Evolutionary conservation across 140 eudicot species (phyloP).

Genomic region (Bidens hawaiensis): DNA sequence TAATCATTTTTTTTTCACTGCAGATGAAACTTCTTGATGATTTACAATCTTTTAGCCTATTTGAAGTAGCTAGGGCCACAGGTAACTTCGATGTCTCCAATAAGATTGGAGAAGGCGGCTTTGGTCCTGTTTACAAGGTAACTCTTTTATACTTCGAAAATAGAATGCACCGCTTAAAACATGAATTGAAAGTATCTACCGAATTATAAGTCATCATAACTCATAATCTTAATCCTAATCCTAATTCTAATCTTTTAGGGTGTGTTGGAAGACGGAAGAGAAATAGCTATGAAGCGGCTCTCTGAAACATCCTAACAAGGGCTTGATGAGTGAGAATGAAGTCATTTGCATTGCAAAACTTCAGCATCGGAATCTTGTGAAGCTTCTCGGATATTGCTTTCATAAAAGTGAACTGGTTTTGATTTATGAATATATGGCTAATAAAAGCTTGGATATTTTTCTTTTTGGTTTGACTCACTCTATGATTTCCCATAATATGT

Average conservation of each 20-base stretch:
- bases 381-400: slow-evolving; percentile 35
- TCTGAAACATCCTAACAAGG: slow-evolving; percentile 18
- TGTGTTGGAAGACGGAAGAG: slow-evolving; percentile 7
- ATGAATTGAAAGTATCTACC: too few relatives aligned
- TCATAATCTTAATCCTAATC: neutral
- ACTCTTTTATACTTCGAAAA: neutral
- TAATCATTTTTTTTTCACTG: too few relatives aligned
- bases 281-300: slow-evolving; percentile 19
- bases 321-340: slow-evolving; percentile 35
- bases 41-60: neutral
- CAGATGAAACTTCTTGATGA: slow-evolving; percentile 4
- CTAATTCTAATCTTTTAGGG: neutral
- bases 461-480: neutral
- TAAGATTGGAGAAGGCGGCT: slow-evolving; percentile 13
- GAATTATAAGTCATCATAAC: too few relatives aligned
- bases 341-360: slow-evolving; percentile 33
- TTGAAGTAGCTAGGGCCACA: slow-evolving; percentile 1
- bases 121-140: slow-evolving; percentile 11
- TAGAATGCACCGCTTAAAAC: neutral
- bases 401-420: slow-evolving; percentile 24
- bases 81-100: neutral
- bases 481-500: neutral
- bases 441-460: slow-evolving; percentile 11
- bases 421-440: slow-evolving; percentile 9
- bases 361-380: slow-evolving; percentile 49